Conservation (phyloP, 495 filamentous ascomycete genomes). For the Hyaloscypha variabilis region DNA sequence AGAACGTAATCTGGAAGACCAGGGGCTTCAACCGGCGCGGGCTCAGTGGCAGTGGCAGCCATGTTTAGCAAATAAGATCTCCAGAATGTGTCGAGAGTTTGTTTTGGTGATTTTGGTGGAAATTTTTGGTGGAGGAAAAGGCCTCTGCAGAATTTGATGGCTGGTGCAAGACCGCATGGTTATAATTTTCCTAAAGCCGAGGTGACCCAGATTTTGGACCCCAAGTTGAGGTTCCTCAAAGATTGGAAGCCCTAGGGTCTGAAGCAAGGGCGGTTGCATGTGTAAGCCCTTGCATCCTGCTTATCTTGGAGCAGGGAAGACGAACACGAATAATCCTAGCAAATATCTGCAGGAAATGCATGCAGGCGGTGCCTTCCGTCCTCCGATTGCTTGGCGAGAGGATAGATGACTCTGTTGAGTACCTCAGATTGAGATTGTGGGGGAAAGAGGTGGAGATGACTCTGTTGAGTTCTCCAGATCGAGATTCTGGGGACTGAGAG, state of each 20-base stretch:
- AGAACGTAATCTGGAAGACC: conserved; percentile 61
- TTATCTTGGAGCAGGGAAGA: background rate
- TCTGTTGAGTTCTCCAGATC: background rate
- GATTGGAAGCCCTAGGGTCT: background rate
- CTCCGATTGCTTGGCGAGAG: background rate
- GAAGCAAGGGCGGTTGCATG: background rate
- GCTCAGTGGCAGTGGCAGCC: conserved; percentile 20
- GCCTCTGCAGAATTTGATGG: no score
- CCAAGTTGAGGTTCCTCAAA: no score
- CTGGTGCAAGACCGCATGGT: no score
- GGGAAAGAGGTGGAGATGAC: no score
- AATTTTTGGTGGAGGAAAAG: no score
- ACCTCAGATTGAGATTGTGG: background rate
- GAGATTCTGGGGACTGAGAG: background rate
- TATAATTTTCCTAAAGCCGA: no score
- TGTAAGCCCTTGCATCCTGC: background rate
- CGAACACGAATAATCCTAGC: background rate
- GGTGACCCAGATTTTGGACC: no score
- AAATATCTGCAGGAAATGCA: background rate
- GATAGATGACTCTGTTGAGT: background rate
- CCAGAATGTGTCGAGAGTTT: no score
- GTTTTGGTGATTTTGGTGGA: no score
- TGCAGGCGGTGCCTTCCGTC: background rate
- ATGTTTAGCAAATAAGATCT: background rate
- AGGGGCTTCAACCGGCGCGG: conserved; percentile 12